Evolutionary conservation across 1,139 yeast species (phyloP), one percentile per base, ranked within the genome.

Genomic region (Pichia sp.): DNA sequence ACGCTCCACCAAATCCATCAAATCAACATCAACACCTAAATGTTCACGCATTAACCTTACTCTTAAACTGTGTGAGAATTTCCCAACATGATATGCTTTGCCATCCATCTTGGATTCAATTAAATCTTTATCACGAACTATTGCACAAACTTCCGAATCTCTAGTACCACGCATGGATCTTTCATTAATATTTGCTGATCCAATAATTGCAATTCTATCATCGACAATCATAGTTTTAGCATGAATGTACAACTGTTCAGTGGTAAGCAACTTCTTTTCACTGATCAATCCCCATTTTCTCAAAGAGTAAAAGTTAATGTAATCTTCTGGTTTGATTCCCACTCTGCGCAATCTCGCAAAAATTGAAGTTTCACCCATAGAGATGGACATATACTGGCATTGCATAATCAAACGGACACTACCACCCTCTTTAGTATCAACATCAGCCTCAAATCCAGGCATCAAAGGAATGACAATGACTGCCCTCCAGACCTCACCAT

Each of bases 381-480:
- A 89, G 47, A 95, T 95, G 1, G 96, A 86, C 82, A 88, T 84
- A 69, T 83, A 95, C 70, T 95, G 98, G 67, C 98, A 90, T 72
- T 92, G 95, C 96, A 93, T 92, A 63, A 95, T 95, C 38, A 93
- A 87, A 64, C 99, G 81, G 6, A 95, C 93, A 23, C 96, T 83
- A 0, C 97, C 87, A 5, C 97, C 99, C 62, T 90, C 97, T 6
- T 95, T 88, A 61, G 88, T 82, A 68, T 93, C 98, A 40, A 95
- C 96, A 62, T 90, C 90, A 16, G 96, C 85, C 66, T 89, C 96
- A 69, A 95, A 95, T 0, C 99, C 99, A 1, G 99, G 99, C 95
- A 93, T 90, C 62, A 95, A 75, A 3, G 99, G 99, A 58, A 95
- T 90, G 5, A 93, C 80, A 58, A 93, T 85, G 19, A 90, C 80